Conservation (phyloP, 1,139 yeast genomes). For the Yamadazyma buinensis region DNA sequence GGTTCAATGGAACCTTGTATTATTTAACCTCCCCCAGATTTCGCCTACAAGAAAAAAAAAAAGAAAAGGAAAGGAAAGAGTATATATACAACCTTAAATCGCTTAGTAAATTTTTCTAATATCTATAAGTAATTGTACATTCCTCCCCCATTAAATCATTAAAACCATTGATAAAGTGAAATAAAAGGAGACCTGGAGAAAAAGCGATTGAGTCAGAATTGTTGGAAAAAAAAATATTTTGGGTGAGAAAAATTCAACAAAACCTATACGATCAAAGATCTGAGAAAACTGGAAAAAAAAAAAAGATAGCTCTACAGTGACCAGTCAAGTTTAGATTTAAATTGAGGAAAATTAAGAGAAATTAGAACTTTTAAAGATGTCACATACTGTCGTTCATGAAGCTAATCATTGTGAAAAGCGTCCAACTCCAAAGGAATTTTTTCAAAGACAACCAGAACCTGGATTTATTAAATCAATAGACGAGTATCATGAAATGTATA, state of each 20-base stretch:
- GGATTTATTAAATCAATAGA: constrained; percentile 51
- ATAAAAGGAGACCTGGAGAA: too few relatives aligned
- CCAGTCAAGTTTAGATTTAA: neutral
- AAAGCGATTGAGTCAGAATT: neutral
- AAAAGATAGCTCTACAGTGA: neutral
- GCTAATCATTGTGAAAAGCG: constrained; percentile 65
- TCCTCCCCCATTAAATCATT: too few relatives aligned
- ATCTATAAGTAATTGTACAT: too few relatives aligned
- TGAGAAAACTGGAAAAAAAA: neutral
- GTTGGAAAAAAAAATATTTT: constrained; percentile 5
- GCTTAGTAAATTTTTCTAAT: too few relatives aligned
- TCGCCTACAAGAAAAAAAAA: too few relatives aligned
- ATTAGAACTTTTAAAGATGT: neutral
- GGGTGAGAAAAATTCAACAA: constrained; percentile 6
- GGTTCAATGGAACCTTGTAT: constrained; percentile 6
- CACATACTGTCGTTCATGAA: constrained; percentile 67
- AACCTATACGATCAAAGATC: constrained; percentile 1
- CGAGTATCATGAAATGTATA: constrained; percentile 72
- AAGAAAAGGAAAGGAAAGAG: too few relatives aligned
- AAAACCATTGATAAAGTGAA: too few relatives aligned
- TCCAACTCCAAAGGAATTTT: constrained; percentile 74
- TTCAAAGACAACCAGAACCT: constrained; percentile 61
- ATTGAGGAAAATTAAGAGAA: neutral
- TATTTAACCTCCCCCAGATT: neutral
- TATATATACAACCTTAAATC: too few relatives aligned